Evolutionary conservation across 768 basidiomycete species (phyloP).

Genomic region (Pisolithus orientalis): DNA sequence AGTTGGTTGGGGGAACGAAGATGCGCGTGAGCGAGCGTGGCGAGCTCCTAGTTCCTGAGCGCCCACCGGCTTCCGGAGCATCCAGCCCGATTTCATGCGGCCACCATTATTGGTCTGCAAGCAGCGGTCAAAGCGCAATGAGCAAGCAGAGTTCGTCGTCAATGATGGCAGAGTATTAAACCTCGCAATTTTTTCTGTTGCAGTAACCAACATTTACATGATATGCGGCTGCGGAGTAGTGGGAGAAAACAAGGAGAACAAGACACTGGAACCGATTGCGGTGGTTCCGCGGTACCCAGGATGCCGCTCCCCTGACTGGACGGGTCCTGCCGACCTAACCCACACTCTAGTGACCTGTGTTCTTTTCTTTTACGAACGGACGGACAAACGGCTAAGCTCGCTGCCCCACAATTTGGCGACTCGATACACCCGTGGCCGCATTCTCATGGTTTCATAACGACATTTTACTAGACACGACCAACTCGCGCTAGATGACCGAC

Average conservation of each 20-base stretch:
- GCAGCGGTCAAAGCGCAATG: constrained; percentile 3
- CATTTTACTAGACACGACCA: not conserved
- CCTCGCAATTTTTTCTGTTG: not conserved
- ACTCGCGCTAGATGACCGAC: not conserved
- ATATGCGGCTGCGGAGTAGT: not conserved
- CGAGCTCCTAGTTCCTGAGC: constrained; percentile 10
- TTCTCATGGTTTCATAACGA: not conserved
- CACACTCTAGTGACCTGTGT: too few species aligned
- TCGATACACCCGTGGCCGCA: not conserved
- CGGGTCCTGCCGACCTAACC: too few species aligned
- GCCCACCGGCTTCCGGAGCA: not conserved
- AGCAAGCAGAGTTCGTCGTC: not conserved
- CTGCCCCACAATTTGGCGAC: not conserved
- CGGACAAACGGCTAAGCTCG: not conserved
- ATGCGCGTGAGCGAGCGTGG: constrained; percentile 23
- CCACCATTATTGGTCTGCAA: constrained; percentile 13
- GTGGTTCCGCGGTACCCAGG: too few species aligned
- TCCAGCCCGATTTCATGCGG: constrained; percentile 7
- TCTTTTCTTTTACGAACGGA: not conserved
- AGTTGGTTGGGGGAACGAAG: not conserved
- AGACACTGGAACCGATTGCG: too few species aligned
- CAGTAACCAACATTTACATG: not conserved
- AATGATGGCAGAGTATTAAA: constrained; percentile 3
- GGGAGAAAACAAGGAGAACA: too few species aligned
- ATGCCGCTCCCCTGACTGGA: too few species aligned